Evolutionary conservation across 352 stramenopile genomes (phyloP).

Genomic region (Globisporangium alternatum): DNA sequence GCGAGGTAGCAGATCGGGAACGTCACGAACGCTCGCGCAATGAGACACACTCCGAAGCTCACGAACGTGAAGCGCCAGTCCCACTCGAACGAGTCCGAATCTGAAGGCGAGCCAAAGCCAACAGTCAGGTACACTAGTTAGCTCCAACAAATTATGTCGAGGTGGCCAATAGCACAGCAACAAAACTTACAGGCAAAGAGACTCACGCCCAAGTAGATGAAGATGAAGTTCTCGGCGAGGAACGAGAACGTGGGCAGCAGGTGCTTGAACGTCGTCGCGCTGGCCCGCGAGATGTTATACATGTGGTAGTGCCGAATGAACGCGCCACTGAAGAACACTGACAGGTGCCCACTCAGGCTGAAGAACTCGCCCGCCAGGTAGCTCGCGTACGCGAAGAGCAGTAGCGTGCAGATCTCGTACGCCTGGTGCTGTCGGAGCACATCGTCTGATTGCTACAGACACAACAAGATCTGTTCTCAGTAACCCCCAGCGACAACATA

Average conservation of each 20-base stretch:
- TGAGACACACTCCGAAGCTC: slow-evolving; percentile 28
- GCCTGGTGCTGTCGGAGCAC: slow-evolving; percentile 47
- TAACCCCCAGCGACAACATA: background rate
- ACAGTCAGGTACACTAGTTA: background rate
- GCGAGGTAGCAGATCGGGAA: slow-evolving; percentile 33
- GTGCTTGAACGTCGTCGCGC: slow-evolving; percentile 33
- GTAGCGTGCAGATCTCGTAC: slow-evolving; percentile 70
- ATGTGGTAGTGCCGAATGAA: slow-evolving; percentile 53
- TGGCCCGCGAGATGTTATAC: slow-evolving; percentile 38
- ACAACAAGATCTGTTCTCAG: background rate
- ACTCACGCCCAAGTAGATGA: slow-evolving; percentile 42
- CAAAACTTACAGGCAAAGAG: slow-evolving; percentile 28
- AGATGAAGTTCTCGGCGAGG: slow-evolving; percentile 50
- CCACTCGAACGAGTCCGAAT: slow-evolving; percentile 34
- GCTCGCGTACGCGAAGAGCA: slow-evolving; percentile 39
- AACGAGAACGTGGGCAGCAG: slow-evolving; percentile 40
- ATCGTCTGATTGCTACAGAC: slow-evolving; percentile 35
- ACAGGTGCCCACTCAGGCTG: slow-evolving; percentile 71
- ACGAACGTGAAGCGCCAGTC: slow-evolving; percentile 37
- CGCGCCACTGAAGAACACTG: slow-evolving; percentile 77
- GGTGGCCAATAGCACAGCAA: background rate
- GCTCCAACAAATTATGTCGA: background rate
- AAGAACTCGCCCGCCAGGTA: slow-evolving; percentile 36
- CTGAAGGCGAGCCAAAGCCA: background rate
- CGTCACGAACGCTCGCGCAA: slow-evolving; percentile 27